phyloP scores from a whole-genome alignment of 306 rosid species.

The Vigna hirtella region DNA sequence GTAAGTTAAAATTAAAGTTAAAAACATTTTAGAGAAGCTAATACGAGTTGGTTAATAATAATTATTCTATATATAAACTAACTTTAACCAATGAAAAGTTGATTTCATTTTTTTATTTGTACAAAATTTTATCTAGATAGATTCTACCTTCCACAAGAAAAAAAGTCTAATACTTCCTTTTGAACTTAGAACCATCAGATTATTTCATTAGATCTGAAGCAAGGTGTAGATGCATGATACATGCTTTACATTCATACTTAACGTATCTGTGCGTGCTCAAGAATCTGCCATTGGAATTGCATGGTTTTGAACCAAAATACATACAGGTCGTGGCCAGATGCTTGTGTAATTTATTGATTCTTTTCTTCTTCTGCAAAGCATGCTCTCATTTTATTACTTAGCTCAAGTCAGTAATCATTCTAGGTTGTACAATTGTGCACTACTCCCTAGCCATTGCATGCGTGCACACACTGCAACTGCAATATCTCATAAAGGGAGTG shows the following conservation, averaged over 20 bases:
- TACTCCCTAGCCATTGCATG: not conserved
- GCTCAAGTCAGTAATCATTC: slow-evolving; percentile 11
- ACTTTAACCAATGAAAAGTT: too few relatives aligned
- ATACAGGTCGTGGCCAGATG: not conserved
- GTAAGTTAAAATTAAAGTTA: too few relatives aligned
- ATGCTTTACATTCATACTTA: not conserved
- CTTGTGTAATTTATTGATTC: not conserved
- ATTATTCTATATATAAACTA: too few relatives aligned
- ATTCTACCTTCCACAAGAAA: too few relatives aligned
- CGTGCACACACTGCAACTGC: not conserved
- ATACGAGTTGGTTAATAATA: too few relatives aligned
- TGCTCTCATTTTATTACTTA: not conserved
- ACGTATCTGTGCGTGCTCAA: not conserved
- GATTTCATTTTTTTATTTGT: too few relatives aligned
- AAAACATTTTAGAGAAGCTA: too few relatives aligned
- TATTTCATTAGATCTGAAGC: slow-evolving; percentile 5
- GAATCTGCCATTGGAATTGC: slow-evolving; percentile 7
- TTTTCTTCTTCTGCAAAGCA: not conserved
- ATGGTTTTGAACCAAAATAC: not conserved
- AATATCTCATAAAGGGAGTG: slow-evolving; percentile 15
- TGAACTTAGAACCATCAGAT: too few relatives aligned
- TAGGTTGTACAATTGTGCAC: slow-evolving; percentile 3
- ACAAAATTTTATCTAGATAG: too few relatives aligned
- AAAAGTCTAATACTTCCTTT: too few relatives aligned
- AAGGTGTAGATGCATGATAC: not conserved